Base-by-base conservation (phyloP, 2,329 filamentous ascomycete genomes). In the Knufia petricola region DNA sequence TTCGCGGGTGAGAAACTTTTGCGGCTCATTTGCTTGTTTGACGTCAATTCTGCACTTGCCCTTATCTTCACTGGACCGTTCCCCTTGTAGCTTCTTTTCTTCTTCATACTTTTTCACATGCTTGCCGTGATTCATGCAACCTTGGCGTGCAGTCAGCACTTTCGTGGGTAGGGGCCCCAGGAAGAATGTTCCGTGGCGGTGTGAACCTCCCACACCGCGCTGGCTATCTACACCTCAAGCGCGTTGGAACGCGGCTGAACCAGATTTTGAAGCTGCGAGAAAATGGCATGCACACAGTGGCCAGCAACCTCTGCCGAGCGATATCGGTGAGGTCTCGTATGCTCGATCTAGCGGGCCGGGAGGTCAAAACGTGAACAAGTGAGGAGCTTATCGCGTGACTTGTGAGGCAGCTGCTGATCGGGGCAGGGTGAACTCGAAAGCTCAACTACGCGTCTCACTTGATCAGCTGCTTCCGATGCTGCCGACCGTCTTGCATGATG, bases 291-390 rank as follows among this genome's bases (percentile, higher is more conserved):
- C 68, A 37, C 64, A 65, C 38, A 70, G 81, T 54, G 62, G 71
- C 48, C 69, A 74, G 12, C 71, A 74, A 12, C 74, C 82, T 49
- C 76, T 79, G 21, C 71, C 69, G 49, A 68, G 67, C 54, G 32
- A 47, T 8, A 69, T 82, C 50, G 73, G 76, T 58, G 72, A 79
- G 52, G 61, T 82, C 55, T 77, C 71, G 42, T 83, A 80, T 62
- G 81, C 77, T 60, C 71, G 79, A 50, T 81, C 79, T 2, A 79
- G 78, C 46, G 79, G 79, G 2, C 79, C 79, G 15, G 79, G 79
- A 44, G 79, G 79, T 9, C 79, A 83, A 62, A 82, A 83, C 66
- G 79, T 83, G 49, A 83, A 83, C 65, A 83, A 83, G 79, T 82
- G 64, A 55, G 69, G 60, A 46, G 44, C 50, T 50, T 53, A n/a